These are phyloP conservation scores for Aaosphaeria arxii DNA, from an alignment of 2,329 filamentous ascomycete genomes.

Conservation along the genomic window DNA sequence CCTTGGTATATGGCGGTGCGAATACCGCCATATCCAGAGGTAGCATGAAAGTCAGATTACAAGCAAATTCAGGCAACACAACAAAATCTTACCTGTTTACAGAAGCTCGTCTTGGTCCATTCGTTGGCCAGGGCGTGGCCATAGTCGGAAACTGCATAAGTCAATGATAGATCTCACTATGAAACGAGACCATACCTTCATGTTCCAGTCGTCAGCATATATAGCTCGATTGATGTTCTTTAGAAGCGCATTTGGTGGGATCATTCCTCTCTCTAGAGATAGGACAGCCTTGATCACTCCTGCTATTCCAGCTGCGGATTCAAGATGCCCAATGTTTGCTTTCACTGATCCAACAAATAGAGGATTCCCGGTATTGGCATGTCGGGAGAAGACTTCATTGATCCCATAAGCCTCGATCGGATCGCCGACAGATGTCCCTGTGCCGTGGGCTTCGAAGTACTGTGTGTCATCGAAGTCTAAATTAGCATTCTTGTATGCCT, in stretches of 20 bases:
- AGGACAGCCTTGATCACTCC: conserved; percentile 34
- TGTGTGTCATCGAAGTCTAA: conserved; percentile 16
- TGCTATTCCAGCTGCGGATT: conserved; percentile 33
- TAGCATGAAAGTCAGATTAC: too few species aligned
- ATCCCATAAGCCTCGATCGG: background rate
- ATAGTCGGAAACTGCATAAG: background rate
- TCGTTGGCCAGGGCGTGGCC: conserved; percentile 3
- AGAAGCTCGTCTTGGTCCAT: background rate
- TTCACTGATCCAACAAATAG: conserved; percentile 1
- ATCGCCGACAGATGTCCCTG: conserved; percentile 49
- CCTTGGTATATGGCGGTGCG: too few species aligned
- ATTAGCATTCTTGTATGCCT: conserved; percentile 32
- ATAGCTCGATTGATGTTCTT: background rate
- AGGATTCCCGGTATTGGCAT: background rate
- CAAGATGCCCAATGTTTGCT: conserved; percentile 41
- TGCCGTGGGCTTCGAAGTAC: conserved; percentile 34
- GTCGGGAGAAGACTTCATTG: background rate
- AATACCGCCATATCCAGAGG: too few species aligned
- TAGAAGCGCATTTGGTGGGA: conserved; percentile 17
- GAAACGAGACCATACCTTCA: conserved; percentile 1
- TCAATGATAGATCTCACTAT: background rate
- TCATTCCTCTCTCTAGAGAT: conserved; percentile 29
- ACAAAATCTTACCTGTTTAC: background rate
- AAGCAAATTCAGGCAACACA: background rate
- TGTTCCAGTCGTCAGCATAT: background rate